A percentile compares a stretch with the other conserved stretches of the same genome.
These are phyloP conservation scores for Furcasterigmium sp. DNA, from an alignment of 2,329 filamentous ascomycete species.

Conservation along the genomic window DNA sequence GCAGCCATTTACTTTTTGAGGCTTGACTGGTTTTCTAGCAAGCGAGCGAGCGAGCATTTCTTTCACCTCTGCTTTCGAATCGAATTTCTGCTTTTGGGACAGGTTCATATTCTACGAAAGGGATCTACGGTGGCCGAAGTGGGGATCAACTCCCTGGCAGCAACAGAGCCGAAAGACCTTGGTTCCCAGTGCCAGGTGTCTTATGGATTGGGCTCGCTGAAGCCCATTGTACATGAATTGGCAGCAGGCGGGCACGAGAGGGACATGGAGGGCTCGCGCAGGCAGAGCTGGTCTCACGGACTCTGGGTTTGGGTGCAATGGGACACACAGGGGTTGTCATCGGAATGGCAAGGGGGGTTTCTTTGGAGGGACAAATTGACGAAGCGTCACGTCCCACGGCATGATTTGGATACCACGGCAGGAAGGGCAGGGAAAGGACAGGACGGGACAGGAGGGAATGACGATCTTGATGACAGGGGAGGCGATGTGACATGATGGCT, in stretches of 20 bases:
- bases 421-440: background rate
- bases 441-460: background rate
- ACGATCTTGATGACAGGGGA: background rate
- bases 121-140: conserved; percentile 2
- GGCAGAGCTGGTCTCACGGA: conserved; percentile 11
- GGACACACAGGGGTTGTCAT: too few relatives aligned
- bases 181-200: conserved; percentile 1
- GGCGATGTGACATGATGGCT: background rate
- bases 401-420: background rate
- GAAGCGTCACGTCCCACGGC: background rate
- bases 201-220: background rate
- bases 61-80: conserved; percentile 8
- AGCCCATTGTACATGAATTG: conserved; percentile 4
- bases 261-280: conserved; percentile 1
- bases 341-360: background rate
- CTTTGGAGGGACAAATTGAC: background rate
- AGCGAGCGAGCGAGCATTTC: conserved; percentile 19
- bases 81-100: background rate
- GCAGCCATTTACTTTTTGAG: conserved; percentile 16
- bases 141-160: conserved; percentile 1
- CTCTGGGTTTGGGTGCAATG: conserved; percentile 1
- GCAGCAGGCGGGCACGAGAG: background rate
- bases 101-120: background rate
- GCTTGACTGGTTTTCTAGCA: conserved; percentile 26
- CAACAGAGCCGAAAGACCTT: conserved; percentile 7